Evolutionary conservation across 2,329 filamentous ascomycete genomes (phyloP), one percentile per base, ranked within the genome.

Genomic region (Talaromyces sp.): DNA sequence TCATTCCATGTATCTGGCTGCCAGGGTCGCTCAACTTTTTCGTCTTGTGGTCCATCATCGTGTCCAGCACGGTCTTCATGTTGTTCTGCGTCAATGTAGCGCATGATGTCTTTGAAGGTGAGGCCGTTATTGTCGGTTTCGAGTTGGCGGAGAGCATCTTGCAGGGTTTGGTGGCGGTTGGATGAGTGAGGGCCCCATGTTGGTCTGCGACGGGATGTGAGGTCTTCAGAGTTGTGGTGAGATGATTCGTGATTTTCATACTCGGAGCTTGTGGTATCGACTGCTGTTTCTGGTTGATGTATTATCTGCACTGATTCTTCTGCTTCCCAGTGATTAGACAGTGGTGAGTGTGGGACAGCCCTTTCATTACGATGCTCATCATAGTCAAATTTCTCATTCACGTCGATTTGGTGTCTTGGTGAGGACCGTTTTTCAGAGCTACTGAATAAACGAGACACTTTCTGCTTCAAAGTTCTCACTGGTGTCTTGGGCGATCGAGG

Each of bases 1-100:
- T 66, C 54, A 1, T 15, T 15, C 64, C 64, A 66, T 51, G 64
- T 66, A 11, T 66, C 64, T 58, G 64, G 64, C 36, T 66, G 64
- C 64, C 64, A 66, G 5, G 64, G 64, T 17, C 47, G 63, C 25
- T 61, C 54, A 40, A 43, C 45, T 40, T 31, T 54, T 15, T 34
- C 58, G 15, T 54, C 56, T 13, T 13, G 22, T 25, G 25, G 7
- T 29, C 17, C 36, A 17, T 60, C 53, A 43, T 4, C 17, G n/a
- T 25, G n/a, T 31, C 8, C 19, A 17, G 13, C 5, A 27, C 36
- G 8, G 4, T 63, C 17, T 13, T 63, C 38, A 25, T 58, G 10
- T 40, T 51, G 47, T 6, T 40, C 64, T 22, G 40, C 34, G 15
- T 36, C 19, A 11, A 63, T 38, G 29, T 43, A 66, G 45, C 38